Evolutionary conservation across 176 grass and related monocot genomes (phyloP).

Genomic region (Triticum dicoccoides): DNA sequence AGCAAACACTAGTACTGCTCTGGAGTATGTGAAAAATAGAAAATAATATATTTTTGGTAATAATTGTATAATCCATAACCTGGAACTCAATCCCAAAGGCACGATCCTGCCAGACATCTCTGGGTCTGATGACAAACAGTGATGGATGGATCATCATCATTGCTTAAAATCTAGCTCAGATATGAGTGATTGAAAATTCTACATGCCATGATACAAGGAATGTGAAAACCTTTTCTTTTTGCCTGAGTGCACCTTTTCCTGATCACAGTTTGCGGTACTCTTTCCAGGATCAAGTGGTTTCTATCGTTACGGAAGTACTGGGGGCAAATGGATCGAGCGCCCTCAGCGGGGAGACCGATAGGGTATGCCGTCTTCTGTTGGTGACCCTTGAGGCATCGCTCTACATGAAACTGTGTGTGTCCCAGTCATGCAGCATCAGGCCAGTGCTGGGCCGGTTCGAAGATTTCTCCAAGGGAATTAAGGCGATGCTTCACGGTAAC

Average conservation of each 20-base stretch:
- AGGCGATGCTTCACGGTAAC: conserved; percentile 74
- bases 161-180: conserved; percentile 17
- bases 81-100: background rate
- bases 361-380: conserved; percentile 57
- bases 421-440: conserved; percentile 77
- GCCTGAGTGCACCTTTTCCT: background rate
- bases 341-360: conserved; percentile 40
- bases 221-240: background rate
- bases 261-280: background rate
- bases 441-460: conserved; percentile 78
- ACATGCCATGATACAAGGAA: background rate
- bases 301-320: conserved; percentile 67
- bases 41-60: background rate
- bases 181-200: background rate
- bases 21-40: background rate
- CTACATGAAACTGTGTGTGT: conserved; percentile 81
- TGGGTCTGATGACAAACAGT: background rate
- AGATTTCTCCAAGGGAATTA: conserved; percentile 85
- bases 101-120: background rate
- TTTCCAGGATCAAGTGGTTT: conserved; percentile 86
- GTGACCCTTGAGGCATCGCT: conserved; percentile 76
- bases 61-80: background rate
- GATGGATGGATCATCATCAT: background rate
- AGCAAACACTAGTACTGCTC: background rate
- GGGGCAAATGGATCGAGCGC: conserved; percentile 45